Conservation (phyloP, 108 stramenopile genomes). For the Conticribra guillardii region DNA sequence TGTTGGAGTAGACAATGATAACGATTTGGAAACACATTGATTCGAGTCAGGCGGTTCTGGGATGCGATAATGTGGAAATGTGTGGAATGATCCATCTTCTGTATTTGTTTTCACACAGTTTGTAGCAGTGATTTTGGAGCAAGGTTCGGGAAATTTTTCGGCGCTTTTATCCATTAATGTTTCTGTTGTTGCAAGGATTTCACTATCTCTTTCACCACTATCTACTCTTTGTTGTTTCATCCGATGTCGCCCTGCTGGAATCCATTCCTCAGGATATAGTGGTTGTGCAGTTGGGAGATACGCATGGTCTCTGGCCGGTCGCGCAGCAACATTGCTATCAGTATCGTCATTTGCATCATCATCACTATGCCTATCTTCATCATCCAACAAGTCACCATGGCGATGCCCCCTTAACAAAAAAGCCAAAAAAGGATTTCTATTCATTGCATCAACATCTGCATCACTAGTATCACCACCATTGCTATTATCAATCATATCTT, state of each 20-base stretch:
- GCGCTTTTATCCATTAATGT: too few relatives aligned
- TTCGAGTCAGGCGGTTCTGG: neutral
- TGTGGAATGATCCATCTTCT: neutral
- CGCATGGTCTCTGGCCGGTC: constrained; percentile 57
- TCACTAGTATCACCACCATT: constrained; percentile 2
- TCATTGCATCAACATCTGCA: neutral
- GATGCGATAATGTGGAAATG: neutral
- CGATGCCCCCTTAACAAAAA: neutral
- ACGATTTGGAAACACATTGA: too few relatives aligned
- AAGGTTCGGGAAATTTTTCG: neutral
- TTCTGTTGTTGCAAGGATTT: too few relatives aligned
- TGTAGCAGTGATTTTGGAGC: too few relatives aligned
- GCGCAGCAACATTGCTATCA: constrained; percentile 7
- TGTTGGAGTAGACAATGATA: too few relatives aligned
- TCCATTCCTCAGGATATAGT: constrained; percentile 52
- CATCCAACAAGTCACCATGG: neutral
- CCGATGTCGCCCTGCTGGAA: constrained; percentile 29
- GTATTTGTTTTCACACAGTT: neutral
- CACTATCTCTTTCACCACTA: constrained; percentile 1
- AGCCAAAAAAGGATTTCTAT: neutral
- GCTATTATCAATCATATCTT: constrained; percentile 2
- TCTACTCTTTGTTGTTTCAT: constrained; percentile 1
- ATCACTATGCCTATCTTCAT: neutral
- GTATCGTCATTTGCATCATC: neutral
- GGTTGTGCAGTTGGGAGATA: constrained; percentile 66